phyloP scores from a whole-genome alignment of 352 stramenopile species.

The Pythium rhizo-oryzae region DNA sequence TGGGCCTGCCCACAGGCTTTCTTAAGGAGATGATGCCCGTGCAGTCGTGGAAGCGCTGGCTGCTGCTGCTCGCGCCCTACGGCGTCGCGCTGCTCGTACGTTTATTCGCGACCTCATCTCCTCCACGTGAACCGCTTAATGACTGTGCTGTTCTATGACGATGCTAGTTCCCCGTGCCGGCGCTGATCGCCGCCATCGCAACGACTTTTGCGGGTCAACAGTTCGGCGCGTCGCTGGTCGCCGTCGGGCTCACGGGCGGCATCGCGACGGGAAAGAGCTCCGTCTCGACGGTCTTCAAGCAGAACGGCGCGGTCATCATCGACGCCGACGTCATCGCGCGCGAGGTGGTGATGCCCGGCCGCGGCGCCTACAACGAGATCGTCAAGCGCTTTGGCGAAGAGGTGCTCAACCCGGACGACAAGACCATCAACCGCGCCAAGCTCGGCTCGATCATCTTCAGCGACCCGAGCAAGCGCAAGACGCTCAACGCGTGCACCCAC shows the following conservation, averaged over 20 bases:
- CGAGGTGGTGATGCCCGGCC: conserved; percentile 77
- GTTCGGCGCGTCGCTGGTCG: conserved; percentile 64
- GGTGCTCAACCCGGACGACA: conserved; percentile 76
- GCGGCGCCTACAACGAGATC: conserved; percentile 75
- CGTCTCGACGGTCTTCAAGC: conserved; percentile 62
- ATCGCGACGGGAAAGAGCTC: conserved; percentile 88
- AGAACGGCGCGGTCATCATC: conserved; percentile 71
- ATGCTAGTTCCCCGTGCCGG: conserved; percentile 43
- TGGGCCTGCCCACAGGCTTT: conserved; percentile 51
- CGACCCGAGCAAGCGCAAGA: conserved; percentile 67
- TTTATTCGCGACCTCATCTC: background rate
- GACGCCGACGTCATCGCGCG: conserved; percentile 83
- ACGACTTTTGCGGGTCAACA: conserved; percentile 43
- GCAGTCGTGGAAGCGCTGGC: conserved; percentile 46
- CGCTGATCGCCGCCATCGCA: conserved; percentile 27
- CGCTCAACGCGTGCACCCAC: conserved; percentile 82
- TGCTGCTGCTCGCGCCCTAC: conserved; percentile 42
- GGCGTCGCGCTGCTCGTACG: conserved; percentile 39
- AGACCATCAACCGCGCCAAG: conserved; percentile 82
- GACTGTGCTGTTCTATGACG: background rate
- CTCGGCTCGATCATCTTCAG: conserved; percentile 87
- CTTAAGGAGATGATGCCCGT: conserved; percentile 55
- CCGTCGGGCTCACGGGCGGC: conserved; percentile 79
- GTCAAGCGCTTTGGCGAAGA: conserved; percentile 67
- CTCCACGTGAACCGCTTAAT: background rate